Conservation (phyloP, 306 rosid species). For the Citrullus colocynthis region DNA sequence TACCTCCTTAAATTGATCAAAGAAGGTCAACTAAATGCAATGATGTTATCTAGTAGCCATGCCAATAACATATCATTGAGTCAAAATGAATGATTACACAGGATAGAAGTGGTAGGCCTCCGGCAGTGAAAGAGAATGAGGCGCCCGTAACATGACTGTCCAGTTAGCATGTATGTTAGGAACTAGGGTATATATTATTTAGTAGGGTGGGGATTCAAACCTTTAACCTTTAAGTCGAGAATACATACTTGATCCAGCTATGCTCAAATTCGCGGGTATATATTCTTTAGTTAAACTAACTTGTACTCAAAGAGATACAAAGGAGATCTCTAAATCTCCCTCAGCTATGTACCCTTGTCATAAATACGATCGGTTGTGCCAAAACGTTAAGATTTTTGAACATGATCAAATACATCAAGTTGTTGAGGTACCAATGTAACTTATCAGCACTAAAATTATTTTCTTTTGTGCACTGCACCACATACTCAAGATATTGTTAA, state of each 20-base stretch:
- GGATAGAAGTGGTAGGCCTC: not conserved
- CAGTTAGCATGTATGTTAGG: not conserved
- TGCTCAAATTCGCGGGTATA: too few relatives aligned
- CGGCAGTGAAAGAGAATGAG: not conserved
- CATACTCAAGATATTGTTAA: not conserved
- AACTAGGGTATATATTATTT: not conserved
- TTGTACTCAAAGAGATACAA: too few relatives aligned
- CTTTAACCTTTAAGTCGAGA: too few relatives aligned
- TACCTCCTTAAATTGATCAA: not conserved
- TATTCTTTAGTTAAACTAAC: too few relatives aligned
- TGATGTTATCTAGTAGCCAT: not conserved
- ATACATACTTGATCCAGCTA: too few relatives aligned
- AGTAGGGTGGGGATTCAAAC: too few relatives aligned
- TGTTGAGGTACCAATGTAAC: not conserved
- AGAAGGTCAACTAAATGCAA: not conserved
- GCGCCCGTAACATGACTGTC: not conserved
- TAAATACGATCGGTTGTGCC: not conserved
- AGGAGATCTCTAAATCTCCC: not conserved
- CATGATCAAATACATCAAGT: not conserved
- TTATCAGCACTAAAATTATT: not conserved
- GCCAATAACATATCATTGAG: not conserved
- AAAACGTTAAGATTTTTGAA: not conserved
- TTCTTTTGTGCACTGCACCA: not conserved
- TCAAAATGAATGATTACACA: not conserved
- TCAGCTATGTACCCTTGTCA: not conserved